These are phyloP conservation scores for Passalora sequoiae DNA, from an alignment of 2,329 filamentous ascomycete species.

Conservation along the genomic window DNA sequence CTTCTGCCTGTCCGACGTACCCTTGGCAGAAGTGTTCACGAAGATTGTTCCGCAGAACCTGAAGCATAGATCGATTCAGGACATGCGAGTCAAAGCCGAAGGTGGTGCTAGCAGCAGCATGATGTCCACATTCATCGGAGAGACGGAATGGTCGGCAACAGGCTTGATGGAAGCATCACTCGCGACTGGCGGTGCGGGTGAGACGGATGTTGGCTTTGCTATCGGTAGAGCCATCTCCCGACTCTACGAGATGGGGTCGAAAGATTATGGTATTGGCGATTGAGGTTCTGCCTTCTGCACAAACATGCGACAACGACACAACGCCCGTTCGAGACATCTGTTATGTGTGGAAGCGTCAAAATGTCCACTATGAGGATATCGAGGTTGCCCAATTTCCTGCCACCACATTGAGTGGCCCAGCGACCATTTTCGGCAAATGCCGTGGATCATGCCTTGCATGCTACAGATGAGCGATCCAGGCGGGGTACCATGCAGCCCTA, in stretches of 20 bases:
- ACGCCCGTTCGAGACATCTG: neutral
- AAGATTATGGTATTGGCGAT: slow-evolving; percentile 9
- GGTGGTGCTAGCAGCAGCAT: slow-evolving; percentile 27
- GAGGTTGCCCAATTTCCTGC: neutral
- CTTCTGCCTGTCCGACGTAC: slow-evolving; percentile 34
- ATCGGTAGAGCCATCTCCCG: slow-evolving; percentile 27
- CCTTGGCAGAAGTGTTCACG: slow-evolving; percentile 23
- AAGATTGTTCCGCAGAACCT: slow-evolving; percentile 22
- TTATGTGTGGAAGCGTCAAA: neutral
- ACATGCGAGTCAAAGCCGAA: slow-evolving; percentile 25
- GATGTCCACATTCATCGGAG: slow-evolving; percentile 30
- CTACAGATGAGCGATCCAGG: too few species aligned
- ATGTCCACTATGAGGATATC: neutral
- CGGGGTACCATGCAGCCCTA: too few species aligned
- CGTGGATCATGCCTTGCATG: neutral
- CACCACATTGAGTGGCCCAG: neutral
- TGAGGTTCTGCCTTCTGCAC: neutral
- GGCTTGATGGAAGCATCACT: slow-evolving; percentile 24
- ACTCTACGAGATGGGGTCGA: slow-evolving; percentile 28
- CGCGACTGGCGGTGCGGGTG: slow-evolving; percentile 28
- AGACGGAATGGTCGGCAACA: slow-evolving; percentile 29
- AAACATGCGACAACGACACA: too few species aligned
- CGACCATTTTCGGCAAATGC: neutral
- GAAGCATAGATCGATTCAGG: slow-evolving; percentile 7
- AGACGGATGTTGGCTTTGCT: slow-evolving; percentile 30